Conservation (phyloP, 1,284 basidiomycete species). For the Ceratorhiza oryzae-sativae region DNA sequence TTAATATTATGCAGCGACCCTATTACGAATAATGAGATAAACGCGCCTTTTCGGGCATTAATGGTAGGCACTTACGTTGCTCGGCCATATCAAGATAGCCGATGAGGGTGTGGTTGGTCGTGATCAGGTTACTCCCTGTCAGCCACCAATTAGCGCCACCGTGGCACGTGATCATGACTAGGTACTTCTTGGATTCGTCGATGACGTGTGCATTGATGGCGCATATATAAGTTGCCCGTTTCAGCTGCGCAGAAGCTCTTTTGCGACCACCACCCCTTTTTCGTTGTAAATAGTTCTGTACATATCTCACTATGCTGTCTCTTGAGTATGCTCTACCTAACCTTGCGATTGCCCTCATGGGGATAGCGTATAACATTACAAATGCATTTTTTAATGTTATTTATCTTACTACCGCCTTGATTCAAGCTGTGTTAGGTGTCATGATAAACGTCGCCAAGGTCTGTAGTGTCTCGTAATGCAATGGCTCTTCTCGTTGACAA, state of each 20-base stretch:
- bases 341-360: slow-evolving; percentile 7
- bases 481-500: background rate
- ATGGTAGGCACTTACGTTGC: slow-evolving; percentile 13
- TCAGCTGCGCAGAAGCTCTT: background rate
- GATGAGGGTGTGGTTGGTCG: background rate
- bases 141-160: slow-evolving; percentile 30
- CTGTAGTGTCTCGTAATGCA: background rate
- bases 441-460: background rate
- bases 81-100: slow-evolving; percentile 25
- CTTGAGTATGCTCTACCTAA: slow-evolving; percentile 1
- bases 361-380: slow-evolving; percentile 15
- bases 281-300: slow-evolving; percentile 22
- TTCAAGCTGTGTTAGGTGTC: background rate
- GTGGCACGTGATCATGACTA: slow-evolving; percentile 1
- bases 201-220: slow-evolving; percentile 19
- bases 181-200: background rate
- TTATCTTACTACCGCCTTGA: background rate
- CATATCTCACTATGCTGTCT: slow-evolving; percentile 11
- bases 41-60: background rate
- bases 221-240: slow-evolving; percentile 22
- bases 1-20: slow-evolving; percentile 46
- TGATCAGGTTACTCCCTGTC: background rate
- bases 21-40: background rate
- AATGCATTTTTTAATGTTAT: slow-evolving; percentile 4
- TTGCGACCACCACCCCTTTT: slow-evolving; percentile 6